phyloP scores from a whole-genome alignment of 2,329 filamentous ascomycete genomes.

The Xylariaceae sp. region DNA sequence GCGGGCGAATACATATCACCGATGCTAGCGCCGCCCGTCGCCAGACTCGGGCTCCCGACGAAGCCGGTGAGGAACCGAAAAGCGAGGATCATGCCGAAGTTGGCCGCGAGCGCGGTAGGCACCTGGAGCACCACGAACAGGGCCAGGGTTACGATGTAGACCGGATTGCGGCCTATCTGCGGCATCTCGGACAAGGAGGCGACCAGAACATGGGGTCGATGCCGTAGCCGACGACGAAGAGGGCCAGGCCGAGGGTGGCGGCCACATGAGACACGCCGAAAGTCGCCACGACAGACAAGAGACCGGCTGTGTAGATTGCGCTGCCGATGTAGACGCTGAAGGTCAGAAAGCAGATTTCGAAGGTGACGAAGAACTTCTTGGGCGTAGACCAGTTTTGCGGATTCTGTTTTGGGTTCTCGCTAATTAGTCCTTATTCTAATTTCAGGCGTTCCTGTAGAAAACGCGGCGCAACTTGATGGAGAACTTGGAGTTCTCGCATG shows the following conservation, averaged over 20 bases:
- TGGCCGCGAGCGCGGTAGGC: slow-evolving; percentile 57
- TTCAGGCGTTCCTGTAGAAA: no score
- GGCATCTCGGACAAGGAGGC: slow-evolving; percentile 65
- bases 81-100: slow-evolving; percentile 59
- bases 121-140: slow-evolving; percentile 63
- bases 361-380: slow-evolving; percentile 46
- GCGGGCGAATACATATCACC: slow-evolving; percentile 42
- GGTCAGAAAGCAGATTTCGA: slow-evolving; percentile 36
- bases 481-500: no score
- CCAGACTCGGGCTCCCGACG: slow-evolving; percentile 40
- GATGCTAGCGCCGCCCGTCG: slow-evolving; percentile 38
- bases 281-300: slow-evolving; percentile 24
- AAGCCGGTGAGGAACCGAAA: slow-evolving; percentile 59
- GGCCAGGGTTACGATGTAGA: slow-evolving; percentile 61
- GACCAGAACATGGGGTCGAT: slow-evolving; percentile 59
- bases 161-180: slow-evolving; percentile 60
- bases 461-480: no score
- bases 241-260: slow-evolving; percentile 35
- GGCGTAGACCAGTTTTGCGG: slow-evolving; percentile 45
- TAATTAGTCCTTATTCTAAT: no score
- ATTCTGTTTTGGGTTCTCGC: slow-evolving; percentile 28
- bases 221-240: slow-evolving; percentile 36
- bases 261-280: slow-evolving; percentile 30
- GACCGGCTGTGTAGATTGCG: slow-evolving; percentile 35
- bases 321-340: slow-evolving; percentile 37